A percentile compares a stretch with the other conserved stretches of the same genome.
Conservation (phyloP, 805 yeast species). For the Sugiyamaella boreocaroliniensis region DNA sequence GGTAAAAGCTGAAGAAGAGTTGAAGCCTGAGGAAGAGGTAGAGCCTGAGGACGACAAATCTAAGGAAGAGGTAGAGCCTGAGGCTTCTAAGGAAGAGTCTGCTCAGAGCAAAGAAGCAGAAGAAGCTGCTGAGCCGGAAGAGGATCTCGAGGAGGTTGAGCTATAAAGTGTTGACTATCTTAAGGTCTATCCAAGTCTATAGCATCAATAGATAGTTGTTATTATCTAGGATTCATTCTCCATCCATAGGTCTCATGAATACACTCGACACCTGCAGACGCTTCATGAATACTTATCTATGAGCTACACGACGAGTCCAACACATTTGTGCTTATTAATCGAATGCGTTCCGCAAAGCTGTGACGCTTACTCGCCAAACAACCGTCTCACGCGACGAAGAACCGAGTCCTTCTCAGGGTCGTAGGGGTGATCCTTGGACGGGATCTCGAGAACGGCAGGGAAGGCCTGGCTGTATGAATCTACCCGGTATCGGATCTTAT, state of each 20-base stretch:
- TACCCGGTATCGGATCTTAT: constrained; percentile 71
- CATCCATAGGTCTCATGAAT: no score
- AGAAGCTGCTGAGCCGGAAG: constrained; percentile 10
- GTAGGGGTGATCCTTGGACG: constrained; percentile 97
- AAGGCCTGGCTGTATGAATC: constrained; percentile 85
- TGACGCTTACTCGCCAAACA: constrained; percentile 88
- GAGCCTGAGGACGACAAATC: constrained; percentile 1
- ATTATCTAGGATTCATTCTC: no score
- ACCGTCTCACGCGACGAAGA: constrained; percentile 84
- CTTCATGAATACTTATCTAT: no score
- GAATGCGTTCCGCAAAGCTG: no score
- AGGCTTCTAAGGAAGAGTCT: constrained; percentile 3
- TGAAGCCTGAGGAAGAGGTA: constrained; percentile 3
- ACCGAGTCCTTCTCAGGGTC: constrained; percentile 98
- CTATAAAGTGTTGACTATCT: not conserved
- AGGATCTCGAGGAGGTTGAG: constrained; percentile 2
- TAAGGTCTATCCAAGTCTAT: constrained; percentile 1
- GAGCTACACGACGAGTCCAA: no score
- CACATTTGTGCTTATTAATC: no score
- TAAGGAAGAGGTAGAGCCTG: not conserved
- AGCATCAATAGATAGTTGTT: no score
- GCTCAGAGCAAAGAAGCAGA: constrained; percentile 2
- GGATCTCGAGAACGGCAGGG: constrained; percentile 94
- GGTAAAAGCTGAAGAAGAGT: not conserved
- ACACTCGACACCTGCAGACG: no score